phyloP scores from a whole-genome alignment of 495 filamentous ascomycete genomes.

The Aspergillus steynii region DNA sequence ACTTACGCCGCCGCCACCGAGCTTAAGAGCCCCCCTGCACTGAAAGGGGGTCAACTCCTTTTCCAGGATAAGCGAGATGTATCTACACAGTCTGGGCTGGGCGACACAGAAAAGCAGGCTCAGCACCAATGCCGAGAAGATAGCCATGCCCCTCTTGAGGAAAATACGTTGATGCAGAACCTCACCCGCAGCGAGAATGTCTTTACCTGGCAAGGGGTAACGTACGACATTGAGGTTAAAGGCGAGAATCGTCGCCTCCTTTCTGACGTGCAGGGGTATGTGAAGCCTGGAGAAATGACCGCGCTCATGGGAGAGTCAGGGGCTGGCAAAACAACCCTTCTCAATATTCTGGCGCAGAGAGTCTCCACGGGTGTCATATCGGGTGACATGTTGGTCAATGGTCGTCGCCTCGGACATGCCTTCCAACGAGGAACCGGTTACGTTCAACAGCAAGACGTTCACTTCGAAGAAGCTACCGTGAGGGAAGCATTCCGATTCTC shows the following conservation, averaged over 20 bases:
- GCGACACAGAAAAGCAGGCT: constrained; percentile 19
- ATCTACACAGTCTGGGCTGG: constrained; percentile 19
- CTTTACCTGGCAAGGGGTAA: constrained; percentile 69
- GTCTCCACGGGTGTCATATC: constrained; percentile 47
- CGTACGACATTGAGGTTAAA: constrained; percentile 40
- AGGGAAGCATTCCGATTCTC: constrained; percentile 78
- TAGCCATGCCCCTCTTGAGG: neutral
- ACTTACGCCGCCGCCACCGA: constrained; percentile 35
- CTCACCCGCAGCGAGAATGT: constrained; percentile 49
- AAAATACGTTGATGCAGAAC: neutral
- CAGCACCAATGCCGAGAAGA: neutral
- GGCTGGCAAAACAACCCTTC: constrained; percentile 59
- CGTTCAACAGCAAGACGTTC: constrained; percentile 90
- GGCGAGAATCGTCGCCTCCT: constrained; percentile 6
- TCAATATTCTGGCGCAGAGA: constrained; percentile 47
- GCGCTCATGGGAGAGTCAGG: constrained; percentile 50
- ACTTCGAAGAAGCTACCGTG: constrained; percentile 78
- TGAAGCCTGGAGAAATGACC: constrained; percentile 62
- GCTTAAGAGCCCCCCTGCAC: constrained; percentile 23
- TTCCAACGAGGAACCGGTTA: constrained; percentile 93
- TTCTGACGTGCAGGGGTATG: constrained; percentile 55
- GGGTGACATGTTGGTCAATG: constrained; percentile 54
- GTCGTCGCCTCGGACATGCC: constrained; percentile 56
- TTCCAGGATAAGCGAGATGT: constrained; percentile 26
- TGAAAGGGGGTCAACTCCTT: constrained; percentile 40